These are phyloP conservation scores for Aspergillus asperescens DNA, from an alignment of 495 filamentous ascomycete genomes.

Conservation along the genomic window DNA sequence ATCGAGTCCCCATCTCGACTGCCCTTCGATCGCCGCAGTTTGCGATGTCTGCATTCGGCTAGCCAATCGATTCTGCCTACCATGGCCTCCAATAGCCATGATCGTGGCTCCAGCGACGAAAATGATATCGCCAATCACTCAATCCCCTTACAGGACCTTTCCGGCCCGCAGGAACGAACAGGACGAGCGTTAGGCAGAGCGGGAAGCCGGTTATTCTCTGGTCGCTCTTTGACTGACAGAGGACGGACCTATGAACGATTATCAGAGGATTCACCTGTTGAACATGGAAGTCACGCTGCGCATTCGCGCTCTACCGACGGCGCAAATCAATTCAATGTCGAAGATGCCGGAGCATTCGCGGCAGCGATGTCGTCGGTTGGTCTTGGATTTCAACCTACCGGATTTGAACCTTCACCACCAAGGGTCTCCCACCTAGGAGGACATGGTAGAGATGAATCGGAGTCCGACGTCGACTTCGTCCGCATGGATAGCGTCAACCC, in stretches of 20 bases:
- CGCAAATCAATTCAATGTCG: constrained; percentile 39
- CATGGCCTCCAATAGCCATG: constrained; percentile 58
- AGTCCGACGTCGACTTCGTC: constrained; percentile 31
- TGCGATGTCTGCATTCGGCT: constrained; percentile 44
- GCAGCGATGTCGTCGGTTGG: constrained; percentile 57
- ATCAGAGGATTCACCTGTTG: constrained; percentile 47
- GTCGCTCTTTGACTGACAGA: constrained; percentile 35
- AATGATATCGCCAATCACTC: constrained; percentile 53
- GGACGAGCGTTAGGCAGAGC: constrained; percentile 26
- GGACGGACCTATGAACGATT: constrained; percentile 48
- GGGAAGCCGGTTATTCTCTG: constrained; percentile 32
- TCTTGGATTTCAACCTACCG: constrained; percentile 46
- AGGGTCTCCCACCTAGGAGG: constrained; percentile 21
- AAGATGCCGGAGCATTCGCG: constrained; percentile 50
- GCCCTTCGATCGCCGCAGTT: constrained; percentile 11
- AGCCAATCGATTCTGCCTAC: constrained; percentile 36
- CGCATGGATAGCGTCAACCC: constrained; percentile 25
- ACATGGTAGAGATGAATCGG: constrained; percentile 22
- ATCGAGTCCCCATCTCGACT: constrained; percentile 12
- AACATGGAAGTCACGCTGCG: constrained; percentile 19
- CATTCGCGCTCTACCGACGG: constrained; percentile 26
- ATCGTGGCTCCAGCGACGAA: constrained; percentile 42
- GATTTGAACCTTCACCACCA: constrained; percentile 27
- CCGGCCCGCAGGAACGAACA: constrained; percentile 47
- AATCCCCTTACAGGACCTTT: constrained; percentile 81